Evolutionary conservation across 768 basidiomycete genomes (phyloP), one percentile per base, ranked within the genome.

Genomic region (Boletus vermiculosoides): DNA sequence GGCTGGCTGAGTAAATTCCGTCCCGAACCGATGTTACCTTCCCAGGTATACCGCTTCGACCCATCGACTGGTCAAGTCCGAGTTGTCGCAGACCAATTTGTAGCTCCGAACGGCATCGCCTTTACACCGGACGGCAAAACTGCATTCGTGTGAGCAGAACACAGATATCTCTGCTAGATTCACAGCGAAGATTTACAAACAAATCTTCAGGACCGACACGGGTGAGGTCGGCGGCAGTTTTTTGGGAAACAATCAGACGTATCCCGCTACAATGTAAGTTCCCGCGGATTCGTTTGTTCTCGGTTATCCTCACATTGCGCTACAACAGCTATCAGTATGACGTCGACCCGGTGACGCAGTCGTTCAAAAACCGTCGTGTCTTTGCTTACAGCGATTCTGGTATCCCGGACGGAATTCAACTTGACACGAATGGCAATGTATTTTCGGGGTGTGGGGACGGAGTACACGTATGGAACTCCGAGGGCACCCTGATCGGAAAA

Each of bases 371-470:
- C 64, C 79, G 86, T 23, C 80, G 87, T 5, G 77, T 88, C 15
- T 86, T 90, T 60, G 86, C 87, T 0, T 88, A 83, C 59, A 64
- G 73, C 9, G 88, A 89, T 56, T 76, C 85, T 22, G 88, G 87
- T 1, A 71, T 84, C 31, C 81, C 87, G 7, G 87, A 90, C 57
- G 88, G 88, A 12, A 69, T 89, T 11, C 83, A 86, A 63, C 75
- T 86, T 1, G 89, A 91, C 62, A 73, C 73, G 5, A 67, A 77
- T 0, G 86, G 86, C 0, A 89, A 90, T 59, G 80, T 90, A 0
- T 90, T 83, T 65, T 74, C 83, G 3, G 84, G 83, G 2, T 82
- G 81, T 54, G 86, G 82, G n/a, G 88, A 90, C 55, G 88, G 87
- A 39, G 79, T 83, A 0, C 82, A 88, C 28, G 85, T 86, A 6